Conservation (phyloP, 441 rosid species). For the Mallotus repandus region DNA sequence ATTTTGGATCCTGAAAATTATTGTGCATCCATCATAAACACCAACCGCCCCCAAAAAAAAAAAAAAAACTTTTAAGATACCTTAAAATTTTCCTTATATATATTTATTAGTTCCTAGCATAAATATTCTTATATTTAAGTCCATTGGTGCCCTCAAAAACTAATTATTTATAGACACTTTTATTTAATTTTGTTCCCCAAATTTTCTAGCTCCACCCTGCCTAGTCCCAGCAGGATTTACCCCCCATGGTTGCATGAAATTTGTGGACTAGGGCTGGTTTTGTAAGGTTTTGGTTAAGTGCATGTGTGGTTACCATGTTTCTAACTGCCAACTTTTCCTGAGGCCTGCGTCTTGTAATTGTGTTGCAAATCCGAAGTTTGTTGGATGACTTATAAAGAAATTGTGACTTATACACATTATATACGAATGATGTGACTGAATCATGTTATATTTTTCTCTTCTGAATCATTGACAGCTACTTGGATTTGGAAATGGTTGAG, state of each 20-base stretch:
- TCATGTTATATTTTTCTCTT: neutral
- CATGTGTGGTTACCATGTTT: neutral
- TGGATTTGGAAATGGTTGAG: constrained; percentile 84
- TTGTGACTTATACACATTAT: neutral
- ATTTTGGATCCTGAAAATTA: neutral
- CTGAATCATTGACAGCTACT: constrained; percentile 40
- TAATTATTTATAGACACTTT: too few relatives aligned
- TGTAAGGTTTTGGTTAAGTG: neutral
- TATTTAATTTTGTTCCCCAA: too few relatives aligned
- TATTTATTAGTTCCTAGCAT: too few relatives aligned
- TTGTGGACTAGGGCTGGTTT: neutral
- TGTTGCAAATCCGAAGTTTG: neutral
- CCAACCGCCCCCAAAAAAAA: too few relatives aligned
- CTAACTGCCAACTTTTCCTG: neutral
- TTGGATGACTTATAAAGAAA: neutral
- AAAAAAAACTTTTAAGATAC: too few relatives aligned
- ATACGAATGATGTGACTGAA: neutral
- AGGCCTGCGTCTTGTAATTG: neutral
- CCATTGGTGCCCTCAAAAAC: too few relatives aligned
- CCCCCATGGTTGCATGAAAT: neutral
- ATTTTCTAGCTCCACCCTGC: too few relatives aligned
- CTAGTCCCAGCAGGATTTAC: too few relatives aligned
- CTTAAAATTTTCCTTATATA: too few relatives aligned
- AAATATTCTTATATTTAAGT: too few relatives aligned
- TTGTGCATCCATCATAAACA: too few relatives aligned